Conservation (phyloP, 2,329 filamentous ascomycete species). For the Fusarium proliferatum region DNA sequence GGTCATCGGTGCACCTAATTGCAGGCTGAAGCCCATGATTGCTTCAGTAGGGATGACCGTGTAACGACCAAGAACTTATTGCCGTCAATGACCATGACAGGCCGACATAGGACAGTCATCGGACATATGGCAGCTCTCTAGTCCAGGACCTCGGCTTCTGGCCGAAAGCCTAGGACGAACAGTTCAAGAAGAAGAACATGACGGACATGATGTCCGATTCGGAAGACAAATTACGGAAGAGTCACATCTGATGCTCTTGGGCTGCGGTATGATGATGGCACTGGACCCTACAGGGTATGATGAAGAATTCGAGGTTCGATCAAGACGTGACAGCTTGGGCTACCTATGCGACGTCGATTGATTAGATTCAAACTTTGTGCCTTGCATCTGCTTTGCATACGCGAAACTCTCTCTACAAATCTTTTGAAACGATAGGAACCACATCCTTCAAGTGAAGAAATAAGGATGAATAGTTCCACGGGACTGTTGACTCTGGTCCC, state of each 20-base stretch:
- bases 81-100: not conserved
- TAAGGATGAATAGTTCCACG: not conserved
- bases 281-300: not conserved
- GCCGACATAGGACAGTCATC: slow-evolving; percentile 1
- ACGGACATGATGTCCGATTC: slow-evolving; percentile 14
- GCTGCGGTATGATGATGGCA: not conserved
- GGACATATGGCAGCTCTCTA: slow-evolving; percentile 23
- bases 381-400: slow-evolving; percentile 1
- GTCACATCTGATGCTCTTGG: slow-evolving; percentile 3
- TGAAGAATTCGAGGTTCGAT: slow-evolving; percentile 2
- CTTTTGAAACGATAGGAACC: not conserved
- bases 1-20: not conserved
- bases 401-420: not conserved
- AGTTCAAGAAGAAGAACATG: not conserved
- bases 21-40: not conserved
- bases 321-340: not conserved
- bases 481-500: not conserved
- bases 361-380: not conserved
- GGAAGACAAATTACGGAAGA: not conserved
- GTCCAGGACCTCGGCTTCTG: slow-evolving; percentile 25
- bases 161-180: slow-evolving; percentile 10
- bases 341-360: not conserved
- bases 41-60: not conserved
- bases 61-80: not conserved
- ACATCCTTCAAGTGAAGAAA: not conserved